Percentiles rank a stretch among this genome's conserved stretches.
phyloP scores from a whole-genome alignment of 2,329 filamentous ascomycete genomes.

The Fusarium chaquense region DNA sequence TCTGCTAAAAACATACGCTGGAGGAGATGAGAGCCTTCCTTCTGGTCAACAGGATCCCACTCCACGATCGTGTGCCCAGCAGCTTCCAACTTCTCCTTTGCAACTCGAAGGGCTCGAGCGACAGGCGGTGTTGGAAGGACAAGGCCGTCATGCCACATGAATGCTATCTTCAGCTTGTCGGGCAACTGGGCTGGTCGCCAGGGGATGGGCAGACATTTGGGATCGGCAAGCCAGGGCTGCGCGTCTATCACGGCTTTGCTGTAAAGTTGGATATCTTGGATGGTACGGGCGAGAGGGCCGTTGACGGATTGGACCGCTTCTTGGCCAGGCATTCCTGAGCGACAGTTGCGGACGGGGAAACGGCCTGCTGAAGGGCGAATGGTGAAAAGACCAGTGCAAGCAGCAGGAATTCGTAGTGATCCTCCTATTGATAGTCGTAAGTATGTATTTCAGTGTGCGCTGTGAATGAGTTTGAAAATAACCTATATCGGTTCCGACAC shows the following conservation, averaged over 20 bases:
- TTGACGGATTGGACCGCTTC: slow-evolving; percentile 74
- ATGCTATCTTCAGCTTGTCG: slow-evolving; percentile 64
- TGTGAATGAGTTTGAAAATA: neutral
- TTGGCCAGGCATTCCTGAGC: slow-evolving; percentile 72
- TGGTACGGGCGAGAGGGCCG: slow-evolving; percentile 69
- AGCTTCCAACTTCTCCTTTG: slow-evolving; percentile 57
- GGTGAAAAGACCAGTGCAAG: slow-evolving; percentile 69
- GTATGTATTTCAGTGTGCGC: fast-evolving
- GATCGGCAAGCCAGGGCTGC: slow-evolving; percentile 68
- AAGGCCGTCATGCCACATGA: slow-evolving; percentile 74
- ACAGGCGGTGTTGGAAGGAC: slow-evolving; percentile 76
- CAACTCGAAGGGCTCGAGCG: slow-evolving; percentile 63
- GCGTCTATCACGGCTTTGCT: slow-evolving; percentile 63
- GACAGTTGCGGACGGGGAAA: slow-evolving; percentile 66
- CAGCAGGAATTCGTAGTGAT: slow-evolving; percentile 65
- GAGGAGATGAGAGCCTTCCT: slow-evolving; percentile 54
- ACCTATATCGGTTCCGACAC: slow-evolving; percentile 73
- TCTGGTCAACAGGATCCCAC: slow-evolving; percentile 60
- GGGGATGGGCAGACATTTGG: slow-evolving; percentile 69
- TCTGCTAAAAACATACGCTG: slow-evolving; percentile 63
- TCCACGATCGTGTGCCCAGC: slow-evolving; percentile 66
- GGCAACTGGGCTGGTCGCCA: slow-evolving; percentile 60
- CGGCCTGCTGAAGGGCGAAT: slow-evolving; percentile 68
- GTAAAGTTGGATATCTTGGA: slow-evolving; percentile 68
- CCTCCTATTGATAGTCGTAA: slow-evolving; percentile 54